A percentile compares a stretch with the other conserved stretches of the same genome.
Evolutionary conservation across 257 asterid species (phyloP).

Genomic region (Petunia axillaris): DNA sequence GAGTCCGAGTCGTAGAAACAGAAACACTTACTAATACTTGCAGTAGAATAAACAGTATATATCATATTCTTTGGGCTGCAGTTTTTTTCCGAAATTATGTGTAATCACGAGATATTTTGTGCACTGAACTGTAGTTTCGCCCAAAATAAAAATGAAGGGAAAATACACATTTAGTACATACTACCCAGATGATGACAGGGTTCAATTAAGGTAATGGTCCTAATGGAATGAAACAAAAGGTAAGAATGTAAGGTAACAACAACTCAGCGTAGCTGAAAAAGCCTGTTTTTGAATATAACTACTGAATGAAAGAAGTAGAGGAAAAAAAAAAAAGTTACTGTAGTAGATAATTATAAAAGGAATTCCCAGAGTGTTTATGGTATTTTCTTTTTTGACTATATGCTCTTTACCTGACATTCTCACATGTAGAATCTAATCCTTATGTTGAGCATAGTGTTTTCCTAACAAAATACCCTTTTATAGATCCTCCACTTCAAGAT

Average conservation of each 20-base stretch:
- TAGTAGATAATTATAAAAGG: not conserved
- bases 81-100: too few species aligned
- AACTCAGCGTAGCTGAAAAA: conserved; percentile 32
- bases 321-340: not conserved
- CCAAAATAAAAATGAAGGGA: not conserved
- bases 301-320: conserved; percentile 8
- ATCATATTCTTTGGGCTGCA: too few species aligned
- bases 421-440: conserved; percentile 38
- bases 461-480: not conserved
- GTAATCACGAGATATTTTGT: too few species aligned
- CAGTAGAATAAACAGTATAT: too few species aligned
- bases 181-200: conserved; percentile 27
- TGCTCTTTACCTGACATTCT: conserved; percentile 44
- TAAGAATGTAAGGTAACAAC: conserved; percentile 22
- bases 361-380: not conserved
- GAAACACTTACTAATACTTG: too few species aligned
- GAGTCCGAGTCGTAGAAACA: too few species aligned
- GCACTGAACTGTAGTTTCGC: too few species aligned
- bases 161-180: not conserved
- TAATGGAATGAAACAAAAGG: not conserved
- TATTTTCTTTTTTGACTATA: conserved; percentile 19
- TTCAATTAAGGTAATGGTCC: not conserved
- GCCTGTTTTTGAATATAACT: conserved; percentile 25
- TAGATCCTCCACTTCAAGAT: conserved; percentile 11
- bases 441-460: not conserved